Evolutionary conservation across 345 rosid species (phyloP).

Genomic region (Aquilaria sinensis): DNA sequence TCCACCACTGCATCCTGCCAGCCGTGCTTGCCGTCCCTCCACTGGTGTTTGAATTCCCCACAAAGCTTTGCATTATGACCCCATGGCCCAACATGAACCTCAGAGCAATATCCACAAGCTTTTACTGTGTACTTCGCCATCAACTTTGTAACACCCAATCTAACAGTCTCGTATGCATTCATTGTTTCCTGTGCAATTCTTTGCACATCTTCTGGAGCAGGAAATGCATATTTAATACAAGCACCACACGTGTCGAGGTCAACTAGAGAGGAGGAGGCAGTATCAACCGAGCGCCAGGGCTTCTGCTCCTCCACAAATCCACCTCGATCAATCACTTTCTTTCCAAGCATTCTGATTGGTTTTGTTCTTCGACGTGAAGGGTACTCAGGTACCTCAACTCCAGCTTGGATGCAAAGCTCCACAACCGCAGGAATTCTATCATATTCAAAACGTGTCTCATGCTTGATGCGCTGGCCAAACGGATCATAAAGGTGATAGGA

Average conservation of each 20-base stretch:
- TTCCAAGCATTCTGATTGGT: constrained; percentile 73
- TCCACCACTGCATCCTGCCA: constrained; percentile 84
- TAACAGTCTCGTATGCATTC: constrained; percentile 58
- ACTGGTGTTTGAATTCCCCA: constrained; percentile 86
- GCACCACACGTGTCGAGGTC: constrained; percentile 80
- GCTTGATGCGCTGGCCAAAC: constrained; percentile 68
- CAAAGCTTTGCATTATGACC: constrained; percentile 92
- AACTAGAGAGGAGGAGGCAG: constrained; percentile 38
- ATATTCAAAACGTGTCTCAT: constrained; percentile 71
- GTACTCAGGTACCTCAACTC: constrained; percentile 75
- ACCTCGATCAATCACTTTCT: constrained; percentile 62
- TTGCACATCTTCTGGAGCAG: constrained; percentile 48
- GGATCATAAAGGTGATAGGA: constrained; percentile 87
- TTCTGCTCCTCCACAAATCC: constrained; percentile 57
- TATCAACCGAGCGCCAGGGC: constrained; percentile 33
- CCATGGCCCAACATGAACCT: constrained; percentile 92
- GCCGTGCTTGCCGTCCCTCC: constrained; percentile 98
- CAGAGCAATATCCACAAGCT: constrained; percentile 94
- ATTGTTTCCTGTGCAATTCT: constrained; percentile 75
- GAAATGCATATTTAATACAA: constrained; percentile 21
- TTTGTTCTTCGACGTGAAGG: constrained; percentile 75
- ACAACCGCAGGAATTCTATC: constrained; percentile 86
- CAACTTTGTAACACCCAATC: constrained; percentile 54
- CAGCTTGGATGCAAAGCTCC: constrained; percentile 88
- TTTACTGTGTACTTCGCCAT: constrained; percentile 72